phyloP scores from a whole-genome alignment of 2,329 filamentous ascomycete species.

The Curvularia hawaiiensis region DNA sequence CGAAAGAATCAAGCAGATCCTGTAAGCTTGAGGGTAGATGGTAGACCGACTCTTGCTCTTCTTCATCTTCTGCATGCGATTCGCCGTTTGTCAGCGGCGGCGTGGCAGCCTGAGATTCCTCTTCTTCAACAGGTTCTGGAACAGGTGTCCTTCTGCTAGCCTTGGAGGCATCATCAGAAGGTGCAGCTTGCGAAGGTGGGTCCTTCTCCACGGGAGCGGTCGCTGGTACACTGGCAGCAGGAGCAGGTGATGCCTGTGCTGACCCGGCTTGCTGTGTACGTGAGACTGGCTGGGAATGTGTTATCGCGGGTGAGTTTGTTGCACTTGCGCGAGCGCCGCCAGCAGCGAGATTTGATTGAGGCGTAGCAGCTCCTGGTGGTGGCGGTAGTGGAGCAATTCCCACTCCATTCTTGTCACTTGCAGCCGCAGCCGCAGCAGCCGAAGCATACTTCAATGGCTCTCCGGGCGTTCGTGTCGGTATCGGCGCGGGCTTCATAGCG shows the following conservation, averaged over 20 bases:
- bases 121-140: conserved; percentile 42
- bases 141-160: conserved; percentile 36
- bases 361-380: conserved; percentile 67
- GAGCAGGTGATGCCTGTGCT: conserved; percentile 54
- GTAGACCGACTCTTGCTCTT: conserved; percentile 79
- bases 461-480: conserved; percentile 82
- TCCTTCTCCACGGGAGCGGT: conserved; percentile 55
- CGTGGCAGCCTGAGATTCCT: conserved; percentile 44
- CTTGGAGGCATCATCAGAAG: conserved; percentile 37
- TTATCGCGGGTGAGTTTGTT: conserved; percentile 58
- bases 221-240: conserved; percentile 51
- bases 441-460: conserved; percentile 97
- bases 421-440: conserved; percentile 89
- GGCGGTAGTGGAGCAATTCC: conserved; percentile 94
- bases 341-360: conserved; percentile 53
- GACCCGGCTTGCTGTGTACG: conserved; percentile 49
- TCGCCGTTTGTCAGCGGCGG: conserved; percentile 59
- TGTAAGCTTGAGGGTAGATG: conserved; percentile 88
- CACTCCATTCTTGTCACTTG: conserved; percentile 84
- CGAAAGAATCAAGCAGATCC: conserved; percentile 90
- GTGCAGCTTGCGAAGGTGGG: conserved; percentile 33
- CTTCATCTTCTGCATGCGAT: conserved; percentile 56
- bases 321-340: conserved; percentile 60
- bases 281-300: conserved; percentile 48
- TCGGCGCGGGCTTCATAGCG: conserved; percentile 89